These are phyloP conservation scores for Trebouxia sp. DNA, from an alignment of 139 green algal species.

Conservation along the genomic window DNA sequence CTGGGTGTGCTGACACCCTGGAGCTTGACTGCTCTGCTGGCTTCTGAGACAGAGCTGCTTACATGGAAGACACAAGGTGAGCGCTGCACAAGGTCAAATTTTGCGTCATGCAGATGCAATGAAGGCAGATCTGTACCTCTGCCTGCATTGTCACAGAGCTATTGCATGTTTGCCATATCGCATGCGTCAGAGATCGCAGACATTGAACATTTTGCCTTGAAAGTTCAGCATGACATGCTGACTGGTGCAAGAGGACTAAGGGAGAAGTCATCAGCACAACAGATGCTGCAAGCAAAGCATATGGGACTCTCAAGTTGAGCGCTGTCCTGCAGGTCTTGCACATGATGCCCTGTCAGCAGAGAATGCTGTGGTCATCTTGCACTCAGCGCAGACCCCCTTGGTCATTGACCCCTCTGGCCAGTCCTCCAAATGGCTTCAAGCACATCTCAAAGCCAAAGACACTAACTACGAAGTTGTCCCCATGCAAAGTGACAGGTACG, in stretches of 20 bases:
- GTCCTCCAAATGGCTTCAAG: slow-evolving; percentile 69
- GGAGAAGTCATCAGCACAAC: too few species aligned
- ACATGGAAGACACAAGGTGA: slow-evolving; percentile 71
- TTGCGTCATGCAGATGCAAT: too few species aligned
- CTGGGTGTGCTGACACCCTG: slow-evolving; percentile 46
- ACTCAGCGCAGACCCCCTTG: slow-evolving; percentile 55
- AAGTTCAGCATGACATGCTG: too few species aligned
- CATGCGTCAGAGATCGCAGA: too few species aligned
- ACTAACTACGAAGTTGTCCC: slow-evolving; percentile 47
- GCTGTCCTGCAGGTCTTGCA: slow-evolving; percentile 51
- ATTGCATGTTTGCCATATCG: too few species aligned
- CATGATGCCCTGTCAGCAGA: slow-evolving; percentile 65
- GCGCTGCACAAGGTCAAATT: not conserved
- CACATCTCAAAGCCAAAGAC: slow-evolving; percentile 45
- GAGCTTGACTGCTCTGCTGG: slow-evolving; percentile 64
- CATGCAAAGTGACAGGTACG: slow-evolving; percentile 59
- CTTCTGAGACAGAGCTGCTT: slow-evolving; percentile 72
- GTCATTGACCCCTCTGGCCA: slow-evolving; percentile 78
- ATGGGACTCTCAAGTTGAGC: not conserved
- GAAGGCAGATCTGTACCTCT: too few species aligned
- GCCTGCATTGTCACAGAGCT: too few species aligned
- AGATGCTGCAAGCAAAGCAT: too few species aligned
- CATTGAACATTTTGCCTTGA: too few species aligned
- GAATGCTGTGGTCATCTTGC: slow-evolving; percentile 73
- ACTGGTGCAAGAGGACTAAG: too few species aligned